A percentile compares a stretch with the other conserved stretches of the same genome.
phyloP scores from a whole-genome alignment of 2,329 filamentous ascomycete genomes.

The Didymella arachidicola region DNA sequence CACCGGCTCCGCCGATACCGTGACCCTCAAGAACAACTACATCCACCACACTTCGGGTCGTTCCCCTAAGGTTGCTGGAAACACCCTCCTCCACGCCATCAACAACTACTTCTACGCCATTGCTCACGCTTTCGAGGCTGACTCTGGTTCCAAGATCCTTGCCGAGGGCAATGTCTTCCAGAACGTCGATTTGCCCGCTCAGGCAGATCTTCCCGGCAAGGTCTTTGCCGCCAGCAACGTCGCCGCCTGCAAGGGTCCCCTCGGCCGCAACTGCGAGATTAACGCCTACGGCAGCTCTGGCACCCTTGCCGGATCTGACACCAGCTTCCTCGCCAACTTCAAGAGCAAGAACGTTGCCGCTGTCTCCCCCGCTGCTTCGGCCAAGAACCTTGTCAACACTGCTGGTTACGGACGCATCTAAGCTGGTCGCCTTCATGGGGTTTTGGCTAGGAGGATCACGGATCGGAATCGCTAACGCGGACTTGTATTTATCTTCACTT shows the following conservation, averaged over 20 bases:
- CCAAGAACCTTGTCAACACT: slow-evolving; percentile 31
- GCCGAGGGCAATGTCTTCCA: slow-evolving; percentile 68
- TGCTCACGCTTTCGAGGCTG: slow-evolving; percentile 64
- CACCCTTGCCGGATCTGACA: slow-evolving; percentile 49
- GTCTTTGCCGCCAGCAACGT: slow-evolving; percentile 53
- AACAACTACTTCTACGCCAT: slow-evolving; percentile 69
- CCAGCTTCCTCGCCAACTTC: slow-evolving; percentile 60
- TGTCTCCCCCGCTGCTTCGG: slow-evolving; percentile 39
- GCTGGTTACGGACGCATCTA: slow-evolving; percentile 39
- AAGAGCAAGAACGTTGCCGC: slow-evolving; percentile 62
- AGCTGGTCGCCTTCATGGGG: slow-evolving; percentile 8
- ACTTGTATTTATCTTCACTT: slow-evolving; percentile 9
- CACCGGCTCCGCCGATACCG: slow-evolving; percentile 62
- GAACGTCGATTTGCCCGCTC: slow-evolving; percentile 55
- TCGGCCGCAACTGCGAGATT: slow-evolving; percentile 61
- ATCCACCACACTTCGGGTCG: slow-evolving; percentile 66
- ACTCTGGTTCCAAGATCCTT: slow-evolving; percentile 53
- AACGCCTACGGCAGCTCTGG: slow-evolving; percentile 53
- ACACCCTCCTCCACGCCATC: slow-evolving; percentile 66
- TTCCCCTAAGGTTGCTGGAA: slow-evolving; percentile 63
- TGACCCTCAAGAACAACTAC: slow-evolving; percentile 69
- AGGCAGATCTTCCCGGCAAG: slow-evolving; percentile 53
- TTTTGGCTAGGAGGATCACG: not conserved
- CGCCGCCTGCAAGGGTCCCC: slow-evolving; percentile 53
- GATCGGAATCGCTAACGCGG: slow-evolving; percentile 5